Percentiles rank a stretch among this genome's conserved stretches.
Conservation (phyloP, 306 rosid genomes). For the Acmispon strigosus region DNA sequence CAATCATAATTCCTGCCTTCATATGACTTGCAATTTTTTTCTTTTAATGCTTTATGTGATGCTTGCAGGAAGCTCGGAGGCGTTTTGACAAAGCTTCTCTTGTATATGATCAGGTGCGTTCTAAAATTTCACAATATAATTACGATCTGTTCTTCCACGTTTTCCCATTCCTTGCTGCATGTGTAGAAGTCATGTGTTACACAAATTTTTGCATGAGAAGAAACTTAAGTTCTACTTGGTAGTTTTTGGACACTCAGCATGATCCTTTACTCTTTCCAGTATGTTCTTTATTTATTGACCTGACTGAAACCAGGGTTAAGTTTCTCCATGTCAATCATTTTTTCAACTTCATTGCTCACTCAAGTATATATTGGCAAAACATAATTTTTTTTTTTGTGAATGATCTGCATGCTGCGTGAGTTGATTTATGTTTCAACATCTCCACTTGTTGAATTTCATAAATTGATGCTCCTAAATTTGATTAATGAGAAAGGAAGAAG, state of each 20-base stretch:
- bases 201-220: not conserved
- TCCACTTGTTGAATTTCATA: constrained; percentile 3
- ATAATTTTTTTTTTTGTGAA: not conserved
- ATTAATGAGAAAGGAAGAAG: not conserved
- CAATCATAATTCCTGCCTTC: not conserved
- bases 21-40: not conserved
- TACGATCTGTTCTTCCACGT: constrained; percentile 3
- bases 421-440: constrained; percentile 3
- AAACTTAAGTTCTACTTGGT: not conserved
- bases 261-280: not conserved
- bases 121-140: not conserved
- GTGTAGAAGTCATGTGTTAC: not conserved
- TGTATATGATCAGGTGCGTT: constrained; percentile 61
- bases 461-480: not conserved
- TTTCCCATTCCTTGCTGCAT: constrained; percentile 7
- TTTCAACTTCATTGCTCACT: not conserved
- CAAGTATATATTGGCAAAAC: not conserved
- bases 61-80: constrained; percentile 70
- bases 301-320: not conserved
- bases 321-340: not conserved
- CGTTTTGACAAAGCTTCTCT: constrained; percentile 78
- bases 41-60: constrained; percentile 21
- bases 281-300: not conserved
- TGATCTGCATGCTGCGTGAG: not conserved
- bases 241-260: not conserved